Conservation (phyloP, 495 filamentous ascomycete species). For the Astrocystis sublimbata region DNA sequence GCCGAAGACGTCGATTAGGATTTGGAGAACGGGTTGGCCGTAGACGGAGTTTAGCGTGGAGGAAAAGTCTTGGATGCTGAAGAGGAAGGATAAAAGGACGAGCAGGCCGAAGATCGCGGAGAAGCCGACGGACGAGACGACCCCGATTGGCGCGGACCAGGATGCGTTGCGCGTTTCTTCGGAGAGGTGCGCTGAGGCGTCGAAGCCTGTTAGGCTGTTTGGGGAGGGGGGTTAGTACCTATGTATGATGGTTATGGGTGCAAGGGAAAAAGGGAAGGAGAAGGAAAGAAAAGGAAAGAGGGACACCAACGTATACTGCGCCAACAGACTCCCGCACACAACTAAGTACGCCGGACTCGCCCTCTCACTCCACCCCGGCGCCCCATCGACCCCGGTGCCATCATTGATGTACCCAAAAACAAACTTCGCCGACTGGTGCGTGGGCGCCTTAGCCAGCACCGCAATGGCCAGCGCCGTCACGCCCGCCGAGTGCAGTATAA, state of each 20-base stretch:
- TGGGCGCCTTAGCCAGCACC: conserved; percentile 62
- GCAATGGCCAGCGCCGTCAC: conserved; percentile 51
- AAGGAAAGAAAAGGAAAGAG: conserved; percentile 25
- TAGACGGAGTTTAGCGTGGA: conserved; percentile 53
- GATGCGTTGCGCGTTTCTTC: conserved; percentile 63
- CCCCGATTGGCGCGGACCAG: conserved; percentile 62
- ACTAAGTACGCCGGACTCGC: conserved; percentile 49
- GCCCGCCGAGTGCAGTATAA: conserved; percentile 38
- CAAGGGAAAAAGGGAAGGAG: conserved; percentile 18
- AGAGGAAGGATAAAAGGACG: conserved; percentile 63
- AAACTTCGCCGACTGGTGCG: conserved; percentile 58
- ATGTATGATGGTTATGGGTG: too few species aligned
- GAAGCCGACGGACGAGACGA: conserved; percentile 59
- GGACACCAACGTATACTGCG: conserved; percentile 54
- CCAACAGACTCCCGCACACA: conserved; percentile 54
- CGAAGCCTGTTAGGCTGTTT: conserved; percentile 43
- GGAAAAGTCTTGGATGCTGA: conserved; percentile 57
- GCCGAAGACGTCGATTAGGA: conserved; percentile 61
- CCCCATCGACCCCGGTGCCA: conserved; percentile 55
- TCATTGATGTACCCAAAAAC: conserved; percentile 60
- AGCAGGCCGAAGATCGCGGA: conserved; percentile 60
- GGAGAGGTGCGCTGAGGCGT: conserved; percentile 59
- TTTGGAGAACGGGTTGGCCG: conserved; percentile 58
- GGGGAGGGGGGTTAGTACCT: background rate
- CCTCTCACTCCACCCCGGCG: conserved; percentile 46